Conservation (phyloP, 441 rosid species). For the Iberis amara region DNA sequence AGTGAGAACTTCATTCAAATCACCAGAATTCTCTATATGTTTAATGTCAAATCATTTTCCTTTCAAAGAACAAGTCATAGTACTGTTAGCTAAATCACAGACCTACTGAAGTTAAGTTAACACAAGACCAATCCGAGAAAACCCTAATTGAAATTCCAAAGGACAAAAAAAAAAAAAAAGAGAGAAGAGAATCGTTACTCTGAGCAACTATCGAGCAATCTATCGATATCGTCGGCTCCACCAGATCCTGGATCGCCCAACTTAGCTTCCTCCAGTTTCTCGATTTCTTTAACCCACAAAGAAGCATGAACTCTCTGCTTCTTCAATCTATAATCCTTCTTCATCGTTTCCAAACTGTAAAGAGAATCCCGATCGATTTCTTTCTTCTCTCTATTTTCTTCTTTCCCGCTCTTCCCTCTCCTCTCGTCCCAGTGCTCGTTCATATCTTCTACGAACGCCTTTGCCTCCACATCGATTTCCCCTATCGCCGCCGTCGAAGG, state of each 20-base stretch:
- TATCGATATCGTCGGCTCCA: constrained; percentile 67
- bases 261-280: constrained; percentile 68
- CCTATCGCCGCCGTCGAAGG: constrained; percentile 33
- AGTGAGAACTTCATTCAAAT: not conserved
- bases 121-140: not conserved
- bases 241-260: constrained; percentile 40
- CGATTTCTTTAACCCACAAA: constrained; percentile 83
- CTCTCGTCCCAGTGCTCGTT: constrained; percentile 80
- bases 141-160: not conserved
- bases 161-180: not conserved
- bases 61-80: not conserved
- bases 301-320: constrained; percentile 86
- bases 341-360: constrained; percentile 75
- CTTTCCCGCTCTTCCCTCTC: constrained; percentile 37
- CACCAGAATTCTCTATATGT: not conserved
- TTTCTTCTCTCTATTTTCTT: constrained; percentile 25
- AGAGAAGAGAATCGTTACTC: constrained; percentile 37
- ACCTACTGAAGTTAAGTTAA: not conserved
- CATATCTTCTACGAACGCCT: constrained; percentile 95
- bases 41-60: not conserved
- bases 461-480: constrained; percentile 60
- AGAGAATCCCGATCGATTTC: constrained; percentile 33
- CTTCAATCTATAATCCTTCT: constrained; percentile 81
- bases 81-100: not conserved
- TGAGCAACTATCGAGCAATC: constrained; percentile 76